Evolutionary conservation across 2,329 filamentous ascomycete species (phyloP).

Genomic region (Zymoseptoria crescenta): DNA sequence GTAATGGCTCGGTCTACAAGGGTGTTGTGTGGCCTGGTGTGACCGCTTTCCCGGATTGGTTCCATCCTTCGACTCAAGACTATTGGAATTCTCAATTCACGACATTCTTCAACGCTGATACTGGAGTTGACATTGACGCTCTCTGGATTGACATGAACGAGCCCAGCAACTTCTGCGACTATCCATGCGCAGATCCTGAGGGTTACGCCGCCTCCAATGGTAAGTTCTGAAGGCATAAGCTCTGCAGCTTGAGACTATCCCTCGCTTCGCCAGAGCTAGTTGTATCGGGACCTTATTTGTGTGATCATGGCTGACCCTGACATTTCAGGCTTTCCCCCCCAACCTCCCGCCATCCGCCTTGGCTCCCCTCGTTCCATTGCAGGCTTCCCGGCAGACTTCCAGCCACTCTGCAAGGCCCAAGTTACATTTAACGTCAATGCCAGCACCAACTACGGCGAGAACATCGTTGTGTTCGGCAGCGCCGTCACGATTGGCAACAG

Average conservation of each 20-base stretch:
- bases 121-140: constrained; percentile 66
- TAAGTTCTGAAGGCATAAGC: too few relatives aligned
- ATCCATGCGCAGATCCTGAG: constrained; percentile 32
- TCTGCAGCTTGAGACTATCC: too few relatives aligned
- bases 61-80: constrained; percentile 52
- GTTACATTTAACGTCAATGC: constrained; percentile 30
- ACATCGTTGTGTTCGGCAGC: constrained; percentile 28
- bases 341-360: constrained; percentile 52
- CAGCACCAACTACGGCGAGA: constrained; percentile 29
- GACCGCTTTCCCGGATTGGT: constrained; percentile 56
- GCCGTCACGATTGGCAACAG: constrained; percentile 23
- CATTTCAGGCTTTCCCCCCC: constrained; percentile 50
- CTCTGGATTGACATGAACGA: constrained; percentile 64
- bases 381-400: constrained; percentile 61
- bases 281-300: too few relatives aligned
- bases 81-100: constrained; percentile 66
- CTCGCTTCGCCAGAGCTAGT: too few relatives aligned
- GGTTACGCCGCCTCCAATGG: constrained; percentile 31
- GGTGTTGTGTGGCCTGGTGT: constrained; percentile 70
- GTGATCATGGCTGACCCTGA: too few relatives aligned
- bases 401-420: constrained; percentile 42
- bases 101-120: constrained; percentile 54
- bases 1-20: constrained; percentile 49
- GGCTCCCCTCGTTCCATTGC: constrained; percentile 56
- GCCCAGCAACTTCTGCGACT: constrained; percentile 48